Percentiles rank a stretch among this genome's conserved stretches.
These are phyloP conservation scores for Setaria italica DNA, from an alignment of 202 grass and related monocot species.

Conservation along the genomic window DNA sequence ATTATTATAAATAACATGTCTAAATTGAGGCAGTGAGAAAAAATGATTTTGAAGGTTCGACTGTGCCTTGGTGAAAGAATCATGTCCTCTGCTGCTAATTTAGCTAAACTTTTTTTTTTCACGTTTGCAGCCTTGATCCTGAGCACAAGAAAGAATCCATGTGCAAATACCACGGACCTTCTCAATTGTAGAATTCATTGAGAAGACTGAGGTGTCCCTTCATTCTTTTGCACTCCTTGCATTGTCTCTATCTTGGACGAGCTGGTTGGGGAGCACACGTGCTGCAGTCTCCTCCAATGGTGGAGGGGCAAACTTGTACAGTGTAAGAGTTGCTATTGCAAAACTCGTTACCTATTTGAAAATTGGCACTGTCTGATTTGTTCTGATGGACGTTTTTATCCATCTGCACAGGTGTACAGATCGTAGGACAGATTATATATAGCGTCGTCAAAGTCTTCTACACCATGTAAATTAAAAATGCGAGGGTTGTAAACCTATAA, in stretches of 20 bases:
- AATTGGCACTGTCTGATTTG: background rate
- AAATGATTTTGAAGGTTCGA: background rate
- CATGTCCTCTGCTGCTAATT: constrained; percentile 2
- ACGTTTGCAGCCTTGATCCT: constrained; percentile 86
- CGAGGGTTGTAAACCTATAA: constrained; percentile 33
- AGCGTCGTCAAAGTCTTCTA: constrained; percentile 42
- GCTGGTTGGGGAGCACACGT: background rate
- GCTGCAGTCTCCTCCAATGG: background rate
- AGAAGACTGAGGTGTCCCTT: constrained; percentile 13
- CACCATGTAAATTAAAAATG: constrained; percentile 60
- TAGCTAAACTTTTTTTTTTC: constrained; percentile 22
- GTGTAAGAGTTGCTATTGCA: constrained; percentile 41
- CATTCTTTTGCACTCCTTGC: constrained; percentile 19
- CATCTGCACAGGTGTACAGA: constrained; percentile 60
- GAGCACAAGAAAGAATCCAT: constrained; percentile 93
- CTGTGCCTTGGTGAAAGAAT: constrained; percentile 14
- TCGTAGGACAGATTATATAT: constrained; percentile 58
- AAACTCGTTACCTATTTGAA: background rate
- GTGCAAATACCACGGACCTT: constrained; percentile 83
- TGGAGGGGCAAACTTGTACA: constrained; percentile 42
- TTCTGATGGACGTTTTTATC: constrained; percentile 13
- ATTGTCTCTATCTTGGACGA: background rate
- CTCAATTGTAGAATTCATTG: constrained; percentile 55
- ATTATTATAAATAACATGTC: background rate
- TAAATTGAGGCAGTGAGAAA: background rate